Evolutionary conservation across 768 basidiomycete species (phyloP).

Genomic region (Leccinum aurantiacum): DNA sequence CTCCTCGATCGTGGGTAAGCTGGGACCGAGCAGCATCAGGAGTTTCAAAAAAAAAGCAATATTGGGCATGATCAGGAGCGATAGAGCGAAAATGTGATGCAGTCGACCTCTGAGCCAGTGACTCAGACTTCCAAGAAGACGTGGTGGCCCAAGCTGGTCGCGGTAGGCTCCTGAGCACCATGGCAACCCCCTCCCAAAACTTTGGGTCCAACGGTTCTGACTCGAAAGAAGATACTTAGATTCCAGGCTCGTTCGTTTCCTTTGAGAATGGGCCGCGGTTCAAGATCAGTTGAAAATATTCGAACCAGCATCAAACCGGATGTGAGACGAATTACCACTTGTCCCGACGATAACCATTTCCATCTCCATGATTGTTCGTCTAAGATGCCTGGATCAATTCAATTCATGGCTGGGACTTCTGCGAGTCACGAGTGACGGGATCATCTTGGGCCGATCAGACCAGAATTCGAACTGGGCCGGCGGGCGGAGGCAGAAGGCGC

Average conservation of each 20-base stretch:
- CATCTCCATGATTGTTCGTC: neutral
- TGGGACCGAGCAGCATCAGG: neutral
- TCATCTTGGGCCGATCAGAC: neutral
- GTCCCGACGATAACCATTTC: neutral
- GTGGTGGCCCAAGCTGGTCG: neutral
- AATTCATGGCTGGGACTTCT: neutral
- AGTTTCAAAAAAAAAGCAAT: neutral
- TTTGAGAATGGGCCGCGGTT: neutral
- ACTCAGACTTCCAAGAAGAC: slow-evolving; percentile 7
- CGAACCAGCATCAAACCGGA: neutral
- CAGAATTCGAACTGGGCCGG: slow-evolving; percentile 4
- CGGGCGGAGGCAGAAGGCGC: neutral
- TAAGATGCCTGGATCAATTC: neutral
- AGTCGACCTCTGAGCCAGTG: slow-evolving; percentile 13
- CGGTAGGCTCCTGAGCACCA: neutral
- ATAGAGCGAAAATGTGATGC: slow-evolving; percentile 11
- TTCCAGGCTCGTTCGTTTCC: neutral
- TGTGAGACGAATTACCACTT: neutral
- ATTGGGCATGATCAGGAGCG: no score
- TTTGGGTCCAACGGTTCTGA: neutral
- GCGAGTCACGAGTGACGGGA: neutral
- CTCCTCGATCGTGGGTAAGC: slow-evolving; percentile 14
- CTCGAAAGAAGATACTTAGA: neutral
- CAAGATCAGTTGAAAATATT: neutral
- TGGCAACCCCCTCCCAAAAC: slow-evolving; percentile 3